Evolutionary conservation across 495 filamentous ascomycete species (phyloP).

Genomic region (Talaromyces thailandensis): DNA sequence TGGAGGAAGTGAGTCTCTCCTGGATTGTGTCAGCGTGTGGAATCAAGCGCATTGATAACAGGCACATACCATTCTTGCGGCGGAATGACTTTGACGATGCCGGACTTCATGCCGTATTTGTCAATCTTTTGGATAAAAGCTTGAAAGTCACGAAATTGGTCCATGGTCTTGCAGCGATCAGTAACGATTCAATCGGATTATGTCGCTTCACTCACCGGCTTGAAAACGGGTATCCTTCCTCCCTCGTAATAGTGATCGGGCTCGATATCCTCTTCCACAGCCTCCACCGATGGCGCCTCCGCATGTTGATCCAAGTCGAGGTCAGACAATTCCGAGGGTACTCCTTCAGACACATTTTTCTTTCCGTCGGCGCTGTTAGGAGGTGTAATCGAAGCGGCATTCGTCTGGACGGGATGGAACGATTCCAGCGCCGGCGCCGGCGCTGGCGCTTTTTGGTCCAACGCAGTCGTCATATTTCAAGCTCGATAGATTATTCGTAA

Average conservation of each 20-base stretch:
- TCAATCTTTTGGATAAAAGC: slow-evolving; percentile 81
- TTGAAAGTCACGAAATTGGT: slow-evolving; percentile 88
- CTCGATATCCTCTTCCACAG: slow-evolving; percentile 59
- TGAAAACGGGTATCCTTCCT: slow-evolving; percentile 88
- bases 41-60: neutral
- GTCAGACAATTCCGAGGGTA: slow-evolving; percentile 36
- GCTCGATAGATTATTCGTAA: slow-evolving; percentile 5
- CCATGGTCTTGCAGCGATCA: slow-evolving; percentile 54
- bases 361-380: slow-evolving; percentile 37
- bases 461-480: slow-evolving; percentile 22
- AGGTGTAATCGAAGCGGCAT: slow-evolving; percentile 32
- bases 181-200: neutral
- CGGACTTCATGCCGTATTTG: slow-evolving; percentile 91
- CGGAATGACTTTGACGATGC: slow-evolving; percentile 91
- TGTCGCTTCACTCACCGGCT: slow-evolving; percentile 49
- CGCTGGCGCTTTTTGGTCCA: slow-evolving; percentile 17
- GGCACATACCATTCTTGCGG: slow-evolving; percentile 78
- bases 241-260: slow-evolving; percentile 82
- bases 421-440: slow-evolving; percentile 5
- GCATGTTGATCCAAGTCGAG: slow-evolving; percentile 32
- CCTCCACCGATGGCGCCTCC: slow-evolving; percentile 21
- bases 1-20: slow-evolving; percentile 61
- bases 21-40: slow-evolving; percentile 17
- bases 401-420: slow-evolving; percentile 19
- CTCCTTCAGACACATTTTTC: slow-evolving; percentile 33